Percentiles rank a stretch among this genome's conserved stretches.
phyloP scores from a whole-genome alignment of 2,329 filamentous ascomycete genomes.

The Paramyrothecium sp. region DNA sequence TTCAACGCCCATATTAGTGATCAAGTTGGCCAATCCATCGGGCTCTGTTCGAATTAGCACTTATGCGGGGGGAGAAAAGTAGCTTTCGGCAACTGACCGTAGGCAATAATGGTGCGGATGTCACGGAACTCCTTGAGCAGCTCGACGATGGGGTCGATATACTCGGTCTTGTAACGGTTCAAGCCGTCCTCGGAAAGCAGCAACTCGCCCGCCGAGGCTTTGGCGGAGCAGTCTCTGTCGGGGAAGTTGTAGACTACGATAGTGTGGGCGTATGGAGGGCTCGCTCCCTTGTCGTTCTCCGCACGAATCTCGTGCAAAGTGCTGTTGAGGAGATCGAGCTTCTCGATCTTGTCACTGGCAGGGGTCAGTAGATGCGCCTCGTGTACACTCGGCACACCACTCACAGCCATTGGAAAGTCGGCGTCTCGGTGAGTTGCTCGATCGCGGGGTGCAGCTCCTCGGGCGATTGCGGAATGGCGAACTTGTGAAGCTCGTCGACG shows the following conservation, averaged over 20 bases:
- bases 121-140: slow-evolving; percentile 42
- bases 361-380: slow-evolving; percentile 7
- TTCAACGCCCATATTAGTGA: slow-evolving; percentile 51
- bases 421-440: slow-evolving; percentile 49
- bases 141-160: slow-evolving; percentile 43
- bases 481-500: slow-evolving; percentile 48
- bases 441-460: slow-evolving; percentile 51
- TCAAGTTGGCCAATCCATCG: slow-evolving; percentile 46
- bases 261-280: slow-evolving; percentile 35
- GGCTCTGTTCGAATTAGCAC: slow-evolving; percentile 29
- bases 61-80: neutral
- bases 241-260: slow-evolving; percentile 58
- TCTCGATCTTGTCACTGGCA: slow-evolving; percentile 45
- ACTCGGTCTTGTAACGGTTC: slow-evolving; percentile 55
- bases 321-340: slow-evolving; percentile 43
- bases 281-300: slow-evolving; percentile 31
- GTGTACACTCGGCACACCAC: slow-evolving; percentile 8
- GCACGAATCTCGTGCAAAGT: slow-evolving; percentile 43
- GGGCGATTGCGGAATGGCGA: slow-evolving; percentile 62
- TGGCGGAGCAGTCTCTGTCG: slow-evolving; percentile 56
- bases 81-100: slow-evolving; percentile 31
- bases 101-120: slow-evolving; percentile 40
- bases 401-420: slow-evolving; percentile 53
- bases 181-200: slow-evolving; percentile 47
- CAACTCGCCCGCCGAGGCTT: slow-evolving; percentile 57